Base-by-base conservation (phyloP, 371 early-diverging fungal genomes). In the Capniomyces stellatus region DNA sequence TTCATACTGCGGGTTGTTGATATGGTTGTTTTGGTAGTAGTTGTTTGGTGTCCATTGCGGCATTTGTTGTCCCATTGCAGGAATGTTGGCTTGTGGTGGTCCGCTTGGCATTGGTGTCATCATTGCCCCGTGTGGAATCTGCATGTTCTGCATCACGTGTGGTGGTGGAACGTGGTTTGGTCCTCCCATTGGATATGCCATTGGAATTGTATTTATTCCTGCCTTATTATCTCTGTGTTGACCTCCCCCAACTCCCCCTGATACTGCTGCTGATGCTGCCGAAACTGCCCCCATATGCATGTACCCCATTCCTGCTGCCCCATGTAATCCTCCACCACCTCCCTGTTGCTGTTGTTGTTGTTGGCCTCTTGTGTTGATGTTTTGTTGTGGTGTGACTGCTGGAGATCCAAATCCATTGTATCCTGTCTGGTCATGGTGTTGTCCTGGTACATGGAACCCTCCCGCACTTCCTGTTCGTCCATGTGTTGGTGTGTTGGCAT, bases 391-490 rank as follows among this genome's bases (percentile, higher is more conserved):
- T n/a, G 8, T 8, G 18, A n/a, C 35, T 4, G 13, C 29, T 44
- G 19, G 44, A 12, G 44, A 25, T 44, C 25, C 19, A 21, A 31
- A 51, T 19, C 29, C 29, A 29, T 13, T 18, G 21, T 19, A 51
- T 24, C 40, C 35, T 13, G 3, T 29, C 21, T 29, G 51, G 3
- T 51, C 51, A 35, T 23, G 8, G 19, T 29, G 29, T 51, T 51
- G 51, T 18, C 13, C 29, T 51, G 23, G 51, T 30, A 31, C 4
- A 21, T 51, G 51, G 51, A 51, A 51, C 18, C 51, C 51, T 35
- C 51, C 51, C 2, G 51, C 44, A 44, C 44, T 28, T n/a, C 23
- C 40, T 8, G 27, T n/a, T 12, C 51, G 29, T 19, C 19, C 40
- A 24, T 51, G 4, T 51, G 40, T 13, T 40, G 48, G 15, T 29